Evolutionary conservation across 2,329 filamentous ascomycete species (phyloP), one percentile per base, ranked within the genome.

Genomic region (Penicillium griseofulvum): DNA sequence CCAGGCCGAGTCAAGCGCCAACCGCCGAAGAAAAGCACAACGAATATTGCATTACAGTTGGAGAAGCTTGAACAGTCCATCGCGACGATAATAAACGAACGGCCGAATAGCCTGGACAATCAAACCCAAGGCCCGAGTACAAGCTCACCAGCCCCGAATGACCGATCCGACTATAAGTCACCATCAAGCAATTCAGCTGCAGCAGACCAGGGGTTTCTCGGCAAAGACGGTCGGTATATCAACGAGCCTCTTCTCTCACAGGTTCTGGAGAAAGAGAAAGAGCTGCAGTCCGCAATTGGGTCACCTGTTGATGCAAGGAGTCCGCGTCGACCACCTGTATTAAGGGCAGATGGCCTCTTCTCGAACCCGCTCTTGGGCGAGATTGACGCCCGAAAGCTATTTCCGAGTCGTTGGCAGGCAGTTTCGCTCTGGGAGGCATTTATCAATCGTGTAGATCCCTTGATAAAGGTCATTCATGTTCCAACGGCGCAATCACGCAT

Each of bases 371-470:
- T 55, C 3, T 38, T 58, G 4, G 26, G 46, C 1, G 45, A 58
- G 38, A 22, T 56, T 42, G 58, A 67, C 36, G 14, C 58, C 8
- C 46, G 52, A 10, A 26, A 54, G 1, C 50, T 70, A 14, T 57
- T 55, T 19, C 67, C 67, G 16, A 52, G 42, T 53, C 61, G 57
- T 16, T 64, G 63, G 59, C 59, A 66, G 45, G 66, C 64, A 1
- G 65, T 59, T 6, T 43, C 62, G 24, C 58, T 71, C 6, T 71
- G 69, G 69, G 65, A 71, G 52, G 58, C 57, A 0, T 71, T 64
- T 24, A 46, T 71, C 14, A 56, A 54, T 29, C 60, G 63, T 12
- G 66, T 72, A 2, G 65, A 72, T 37, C 63, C 67, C 2, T 42
- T 71, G 2, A 37, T 65, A 14, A 71, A 69, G 43, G 19, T 71